Percentiles rank a stretch among this genome's conserved stretches.
phyloP scores from a whole-genome alignment of 768 basidiomycete genomes.

The Suillus subalutaceus region DNA sequence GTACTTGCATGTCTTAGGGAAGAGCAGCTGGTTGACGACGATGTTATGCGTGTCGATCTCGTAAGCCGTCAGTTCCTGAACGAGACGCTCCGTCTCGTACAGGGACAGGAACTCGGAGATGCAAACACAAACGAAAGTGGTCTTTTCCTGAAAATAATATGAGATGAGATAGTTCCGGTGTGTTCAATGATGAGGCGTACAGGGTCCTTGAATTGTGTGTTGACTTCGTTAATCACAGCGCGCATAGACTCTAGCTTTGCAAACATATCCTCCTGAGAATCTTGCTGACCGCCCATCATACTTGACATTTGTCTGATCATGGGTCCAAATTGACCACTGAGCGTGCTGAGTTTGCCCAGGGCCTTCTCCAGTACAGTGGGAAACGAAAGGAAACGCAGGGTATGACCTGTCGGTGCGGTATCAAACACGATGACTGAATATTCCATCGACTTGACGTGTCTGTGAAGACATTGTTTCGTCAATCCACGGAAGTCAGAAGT shows the following conservation, averaged over 20 bases:
- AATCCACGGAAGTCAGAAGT: neutral
- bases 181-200: constrained; percentile 47
- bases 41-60: constrained; percentile 99
- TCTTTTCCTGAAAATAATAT: constrained; percentile 74
- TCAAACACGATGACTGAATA: constrained; percentile 99
- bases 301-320: constrained; percentile 97
- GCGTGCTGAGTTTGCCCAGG: constrained; percentile 86
- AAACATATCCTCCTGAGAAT: constrained; percentile 97
- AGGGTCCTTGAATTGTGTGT: constrained; percentile 98
- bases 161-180: neutral
- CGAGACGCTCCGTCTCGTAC: constrained; percentile 97
- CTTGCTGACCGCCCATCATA: constrained; percentile 93
- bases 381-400: constrained; percentile 98
- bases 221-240: constrained; percentile 96
- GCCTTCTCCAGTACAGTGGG: constrained; percentile 98
- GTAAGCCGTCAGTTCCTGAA: constrained; percentile 92
- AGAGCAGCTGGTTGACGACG: constrained; percentile 95
- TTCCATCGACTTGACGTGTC: constrained; percentile 99
- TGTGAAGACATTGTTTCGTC: constrained; percentile 32
- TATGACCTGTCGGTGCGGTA: constrained; percentile 98
- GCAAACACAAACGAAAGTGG: constrained; percentile 97
- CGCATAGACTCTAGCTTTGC: constrained; percentile 97
- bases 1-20: constrained; percentile 82
- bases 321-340: constrained; percentile 95
- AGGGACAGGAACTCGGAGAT: constrained; percentile 98